Evolutionary conservation across 345 rosid genomes (phyloP).

Genomic region (Stellera chamaejasme): DNA sequence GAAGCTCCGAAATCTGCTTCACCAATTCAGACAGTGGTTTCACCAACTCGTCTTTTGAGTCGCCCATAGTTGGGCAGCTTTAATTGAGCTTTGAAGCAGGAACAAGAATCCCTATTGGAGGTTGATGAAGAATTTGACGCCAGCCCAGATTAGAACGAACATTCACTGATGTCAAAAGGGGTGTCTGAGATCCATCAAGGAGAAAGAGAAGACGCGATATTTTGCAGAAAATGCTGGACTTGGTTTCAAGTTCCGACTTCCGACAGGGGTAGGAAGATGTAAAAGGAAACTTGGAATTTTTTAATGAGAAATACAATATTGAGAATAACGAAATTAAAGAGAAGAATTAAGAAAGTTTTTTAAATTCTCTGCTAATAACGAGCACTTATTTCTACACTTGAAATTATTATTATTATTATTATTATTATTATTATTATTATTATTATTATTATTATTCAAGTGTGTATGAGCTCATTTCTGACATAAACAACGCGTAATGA

Average conservation of each 20-base stretch:
- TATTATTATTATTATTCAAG: too few relatives aligned
- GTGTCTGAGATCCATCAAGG: conserved; percentile 5
- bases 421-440: too few relatives aligned
- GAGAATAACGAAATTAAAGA: neutral
- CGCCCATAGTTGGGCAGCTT: conserved; percentile 26
- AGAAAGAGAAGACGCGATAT: conserved; percentile 1
- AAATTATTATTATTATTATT: too few relatives aligned
- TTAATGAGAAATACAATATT: neutral
- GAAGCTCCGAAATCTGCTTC: conserved; percentile 57
- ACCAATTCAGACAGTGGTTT: conserved; percentile 44
- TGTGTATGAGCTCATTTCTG: conserved; percentile 1
- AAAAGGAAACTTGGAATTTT: neutral
- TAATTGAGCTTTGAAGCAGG: neutral
- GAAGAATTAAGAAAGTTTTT: too few relatives aligned
- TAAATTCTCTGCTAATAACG: too few relatives aligned
- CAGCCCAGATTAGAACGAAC: conserved; percentile 15
- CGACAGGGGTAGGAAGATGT: too few relatives aligned
- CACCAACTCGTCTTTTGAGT: conserved; percentile 31
- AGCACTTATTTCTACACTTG: too few relatives aligned
- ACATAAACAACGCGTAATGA: neutral
- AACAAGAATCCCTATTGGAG: conserved; percentile 1
- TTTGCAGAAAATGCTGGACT: conserved; percentile 1
- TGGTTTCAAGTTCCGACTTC: neutral
- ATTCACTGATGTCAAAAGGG: conserved; percentile 6
- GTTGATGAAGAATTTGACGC: conserved; percentile 6